Evolutionary conservation across 495 filamentous ascomycete genomes (phyloP).

Genomic region (Neurospora sp.): DNA sequence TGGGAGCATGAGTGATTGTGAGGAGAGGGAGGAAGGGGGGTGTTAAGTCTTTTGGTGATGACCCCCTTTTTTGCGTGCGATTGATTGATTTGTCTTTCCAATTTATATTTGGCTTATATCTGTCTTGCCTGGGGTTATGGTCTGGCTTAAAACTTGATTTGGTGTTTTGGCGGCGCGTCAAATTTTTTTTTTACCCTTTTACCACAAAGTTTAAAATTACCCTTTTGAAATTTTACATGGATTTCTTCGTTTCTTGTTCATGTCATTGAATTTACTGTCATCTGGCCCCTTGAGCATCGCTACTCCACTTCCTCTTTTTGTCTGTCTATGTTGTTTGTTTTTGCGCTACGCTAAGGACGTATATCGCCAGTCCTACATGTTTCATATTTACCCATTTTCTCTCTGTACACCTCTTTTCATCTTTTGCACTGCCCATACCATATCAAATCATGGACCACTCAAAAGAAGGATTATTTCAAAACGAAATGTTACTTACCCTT

Average conservation of each 20-base stretch:
- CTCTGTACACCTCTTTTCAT: not conserved
- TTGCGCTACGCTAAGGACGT: not conserved
- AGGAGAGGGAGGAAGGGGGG: slow-evolving; percentile 9
- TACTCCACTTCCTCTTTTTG: not conserved
- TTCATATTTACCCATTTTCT: not conserved
- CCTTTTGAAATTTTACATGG: no score
- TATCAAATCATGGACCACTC: not conserved
- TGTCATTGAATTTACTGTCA: not conserved
- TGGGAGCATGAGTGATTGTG: slow-evolving; percentile 34
- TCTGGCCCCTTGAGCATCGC: no score
- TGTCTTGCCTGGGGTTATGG: not conserved
- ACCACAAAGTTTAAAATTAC: not conserved
- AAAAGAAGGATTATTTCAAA: not conserved
- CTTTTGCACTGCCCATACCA: not conserved
- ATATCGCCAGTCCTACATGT: not conserved
- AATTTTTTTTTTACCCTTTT: not conserved
- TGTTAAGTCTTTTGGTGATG: slow-evolving; percentile 7
- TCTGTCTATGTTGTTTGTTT: not conserved
- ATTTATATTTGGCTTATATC: not conserved
- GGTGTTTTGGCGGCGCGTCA: not conserved
- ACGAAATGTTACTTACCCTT: not conserved
- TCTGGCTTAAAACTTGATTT: not conserved
- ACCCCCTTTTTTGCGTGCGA: not conserved
- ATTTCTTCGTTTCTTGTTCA: not conserved
- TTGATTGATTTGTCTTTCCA: not conserved